Percentiles rank a stretch among this genome's conserved stretches.
phyloP scores from a whole-genome alignment of 2,329 filamentous ascomycete genomes.

The Fusarium ambrosium region DNA sequence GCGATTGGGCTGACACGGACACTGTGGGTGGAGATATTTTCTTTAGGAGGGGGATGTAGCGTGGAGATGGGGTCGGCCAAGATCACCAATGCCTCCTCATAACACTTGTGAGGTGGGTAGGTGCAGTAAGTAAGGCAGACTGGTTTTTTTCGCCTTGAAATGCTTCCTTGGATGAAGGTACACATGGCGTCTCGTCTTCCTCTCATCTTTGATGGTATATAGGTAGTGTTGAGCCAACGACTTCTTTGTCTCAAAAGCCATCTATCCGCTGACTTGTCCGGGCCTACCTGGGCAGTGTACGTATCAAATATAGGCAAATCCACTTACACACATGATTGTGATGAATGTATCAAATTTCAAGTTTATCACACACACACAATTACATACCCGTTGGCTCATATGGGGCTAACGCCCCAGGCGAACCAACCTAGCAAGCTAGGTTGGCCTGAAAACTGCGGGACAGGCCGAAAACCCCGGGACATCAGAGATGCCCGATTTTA shows the following conservation, averaged over 20 bases:
- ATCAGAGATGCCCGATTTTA: no score
- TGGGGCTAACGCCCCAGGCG: no score
- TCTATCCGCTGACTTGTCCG: neutral
- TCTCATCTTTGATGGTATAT: neutral
- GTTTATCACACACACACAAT: neutral
- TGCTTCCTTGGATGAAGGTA: neutral
- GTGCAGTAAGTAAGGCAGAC: neutral
- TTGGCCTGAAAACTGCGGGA: no score
- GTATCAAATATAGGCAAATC: neutral
- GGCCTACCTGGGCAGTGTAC: neutral
- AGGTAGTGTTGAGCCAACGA: neutral
- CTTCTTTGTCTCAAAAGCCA: neutral
- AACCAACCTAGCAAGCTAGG: no score
- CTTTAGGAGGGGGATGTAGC: neutral
- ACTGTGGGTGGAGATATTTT: conserved; percentile 12
- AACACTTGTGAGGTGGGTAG: neutral
- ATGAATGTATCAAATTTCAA: neutral
- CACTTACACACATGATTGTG: conserved; percentile 1
- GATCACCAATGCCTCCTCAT: neutral
- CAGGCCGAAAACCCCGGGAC: no score
- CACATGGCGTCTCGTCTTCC: neutral
- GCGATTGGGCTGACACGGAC: conserved; percentile 8
- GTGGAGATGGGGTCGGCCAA: neutral
- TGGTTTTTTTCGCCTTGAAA: neutral
- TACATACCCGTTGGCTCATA: no score